Evolutionary conservation across 345 rosid species (phyloP).

Genomic region (Melastoma malabathricum): DNA sequence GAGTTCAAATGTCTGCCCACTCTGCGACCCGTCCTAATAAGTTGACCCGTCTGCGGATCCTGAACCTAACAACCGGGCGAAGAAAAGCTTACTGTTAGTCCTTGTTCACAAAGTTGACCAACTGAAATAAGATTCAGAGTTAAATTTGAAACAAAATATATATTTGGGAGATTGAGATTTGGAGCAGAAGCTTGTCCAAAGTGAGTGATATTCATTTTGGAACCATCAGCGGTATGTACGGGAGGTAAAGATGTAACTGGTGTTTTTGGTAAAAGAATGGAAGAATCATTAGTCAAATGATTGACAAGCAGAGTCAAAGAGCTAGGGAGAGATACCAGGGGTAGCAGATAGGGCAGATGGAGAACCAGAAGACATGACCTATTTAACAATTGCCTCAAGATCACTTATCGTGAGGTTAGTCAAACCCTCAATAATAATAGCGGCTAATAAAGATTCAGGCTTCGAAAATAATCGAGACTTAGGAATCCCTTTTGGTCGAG

Average conservation of each 20-base stretch:
- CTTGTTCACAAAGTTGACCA: constrained; percentile 5
- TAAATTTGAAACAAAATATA: neutral
- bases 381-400: neutral
- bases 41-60: constrained; percentile 1
- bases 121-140: constrained; percentile 3
- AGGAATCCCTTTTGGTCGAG: neutral
- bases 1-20: constrained; percentile 2
- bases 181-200: neutral
- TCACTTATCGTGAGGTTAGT: neutral
- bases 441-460: no score
- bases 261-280: neutral
- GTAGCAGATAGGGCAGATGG: neutral
- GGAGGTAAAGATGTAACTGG: neutral
- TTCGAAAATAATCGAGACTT: neutral
- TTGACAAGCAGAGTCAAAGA: constrained; percentile 2
- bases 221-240: neutral
- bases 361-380: no score
- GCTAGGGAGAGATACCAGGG: neutral
- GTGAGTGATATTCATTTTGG: neutral
- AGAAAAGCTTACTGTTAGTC: neutral
- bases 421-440: neutral
- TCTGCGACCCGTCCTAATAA: neutral
- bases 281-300: neutral
- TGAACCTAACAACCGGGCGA: neutral
- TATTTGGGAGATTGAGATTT: neutral